These are phyloP conservation scores for Cryptococcus floricola DNA, from an alignment of 1,284 basidiomycete species.

Conservation along the genomic window DNA sequence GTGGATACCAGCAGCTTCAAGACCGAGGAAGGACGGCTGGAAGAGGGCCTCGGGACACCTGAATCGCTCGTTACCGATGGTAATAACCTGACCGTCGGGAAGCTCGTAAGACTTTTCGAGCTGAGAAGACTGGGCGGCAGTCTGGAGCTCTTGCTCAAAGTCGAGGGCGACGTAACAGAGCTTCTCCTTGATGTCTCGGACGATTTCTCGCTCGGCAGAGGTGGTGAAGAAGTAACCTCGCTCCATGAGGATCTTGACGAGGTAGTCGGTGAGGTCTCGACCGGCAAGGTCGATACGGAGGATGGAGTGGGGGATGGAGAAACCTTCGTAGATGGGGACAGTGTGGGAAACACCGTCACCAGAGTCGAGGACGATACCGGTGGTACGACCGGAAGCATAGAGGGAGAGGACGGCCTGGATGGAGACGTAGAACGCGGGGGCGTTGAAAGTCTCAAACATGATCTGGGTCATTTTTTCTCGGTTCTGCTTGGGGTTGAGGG, in stretches of 20 bases:
- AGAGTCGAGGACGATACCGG: conserved; percentile 90
- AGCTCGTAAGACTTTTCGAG: conserved; percentile 95
- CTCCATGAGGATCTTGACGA: conserved; percentile 91
- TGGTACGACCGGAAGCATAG: conserved; percentile 86
- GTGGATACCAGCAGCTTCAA: conserved; percentile 91
- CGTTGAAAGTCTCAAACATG: conserved; percentile 97
- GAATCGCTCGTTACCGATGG: conserved; percentile 96
- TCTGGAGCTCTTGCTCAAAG: conserved; percentile 94
- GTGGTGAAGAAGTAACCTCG: conserved; percentile 94
- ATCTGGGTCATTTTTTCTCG: conserved; percentile 96
- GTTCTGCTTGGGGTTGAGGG: conserved; percentile 91
- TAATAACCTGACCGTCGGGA: conserved; percentile 95
- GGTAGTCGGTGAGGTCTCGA: conserved; percentile 87
- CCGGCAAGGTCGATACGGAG: conserved; percentile 92
- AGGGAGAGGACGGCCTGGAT: conserved; percentile 91
- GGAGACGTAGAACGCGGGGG: conserved; percentile 86
- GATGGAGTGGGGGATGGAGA: conserved; percentile 91
- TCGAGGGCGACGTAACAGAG: conserved; percentile 95
- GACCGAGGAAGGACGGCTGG: conserved; percentile 90
- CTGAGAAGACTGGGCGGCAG: conserved; percentile 83
- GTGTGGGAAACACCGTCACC: conserved; percentile 93
- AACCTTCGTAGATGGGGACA: conserved; percentile 93
- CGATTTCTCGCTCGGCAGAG: conserved; percentile 90
- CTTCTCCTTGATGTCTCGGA: conserved; percentile 98
- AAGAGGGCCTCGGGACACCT: conserved; percentile 95